Conservation (phyloP, 805 yeast genomes). For the Myxozyma mucilagina region DNA sequence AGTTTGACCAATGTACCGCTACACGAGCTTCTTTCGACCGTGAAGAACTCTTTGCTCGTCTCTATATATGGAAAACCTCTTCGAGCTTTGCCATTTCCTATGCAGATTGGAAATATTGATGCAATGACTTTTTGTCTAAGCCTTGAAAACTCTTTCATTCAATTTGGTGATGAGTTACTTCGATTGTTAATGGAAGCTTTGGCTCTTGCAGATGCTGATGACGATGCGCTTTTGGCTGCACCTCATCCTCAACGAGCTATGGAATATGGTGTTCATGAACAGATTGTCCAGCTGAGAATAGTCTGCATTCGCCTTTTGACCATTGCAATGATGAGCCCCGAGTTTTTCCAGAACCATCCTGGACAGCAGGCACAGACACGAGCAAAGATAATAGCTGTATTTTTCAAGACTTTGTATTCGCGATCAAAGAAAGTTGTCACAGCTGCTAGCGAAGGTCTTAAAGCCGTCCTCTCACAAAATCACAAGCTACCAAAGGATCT, state of each 20-base stretch:
- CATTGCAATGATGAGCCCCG: conserved; percentile 79
- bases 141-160: conserved; percentile 75
- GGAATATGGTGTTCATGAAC: conserved; percentile 86
- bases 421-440: conserved; percentile 83
- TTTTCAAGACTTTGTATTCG: conserved; percentile 88
- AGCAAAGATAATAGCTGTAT: conserved; percentile 84
- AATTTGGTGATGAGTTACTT: conserved; percentile 84
- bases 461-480: conserved; percentile 78
- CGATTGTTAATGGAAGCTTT: conserved; percentile 85
- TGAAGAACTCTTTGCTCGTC: conserved; percentile 76
- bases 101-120: conserved; percentile 98
- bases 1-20: conserved; percentile 69
- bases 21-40: conserved; percentile 75
- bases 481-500: conserved; percentile 90
- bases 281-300: conserved; percentile 80
- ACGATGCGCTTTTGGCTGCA: conserved; percentile 86
- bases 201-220: conserved; percentile 96
- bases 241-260: conserved; percentile 59
- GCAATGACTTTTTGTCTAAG: conserved; percentile 91
- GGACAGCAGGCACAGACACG: conserved; percentile 64
- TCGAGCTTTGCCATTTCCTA: conserved; percentile 94
- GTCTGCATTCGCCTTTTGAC: conserved; percentile 85
- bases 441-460: conserved; percentile 89
- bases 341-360: conserved; percentile 62
- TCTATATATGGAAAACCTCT: conserved; percentile 97